A percentile compares a stretch with the other conserved stretches of the same genome.
phyloP scores from a whole-genome alignment of 805 yeast species.

The Tetrapisispora pingtungensis region DNA sequence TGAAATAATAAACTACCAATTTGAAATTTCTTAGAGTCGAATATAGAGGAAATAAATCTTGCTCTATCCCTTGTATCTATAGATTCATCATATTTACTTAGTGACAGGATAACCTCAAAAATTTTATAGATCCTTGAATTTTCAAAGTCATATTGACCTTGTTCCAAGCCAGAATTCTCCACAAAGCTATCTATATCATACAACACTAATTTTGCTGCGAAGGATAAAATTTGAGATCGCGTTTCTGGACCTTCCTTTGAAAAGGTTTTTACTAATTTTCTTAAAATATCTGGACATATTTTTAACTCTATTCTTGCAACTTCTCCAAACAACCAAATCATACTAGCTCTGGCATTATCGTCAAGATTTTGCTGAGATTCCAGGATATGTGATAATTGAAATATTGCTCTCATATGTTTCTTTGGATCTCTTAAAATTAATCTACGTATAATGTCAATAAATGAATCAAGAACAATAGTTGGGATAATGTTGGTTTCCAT shows the following conservation, averaged over 20 bases:
- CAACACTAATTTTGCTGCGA: constrained; percentile 65
- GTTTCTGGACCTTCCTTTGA: constrained; percentile 46
- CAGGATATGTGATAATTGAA: constrained; percentile 36
- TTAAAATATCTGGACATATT: constrained; percentile 67
- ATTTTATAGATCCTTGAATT: constrained; percentile 36
- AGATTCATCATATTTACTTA: constrained; percentile 63
- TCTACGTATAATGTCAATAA: constrained; percentile 61
- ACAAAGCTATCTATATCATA: constrained; percentile 38
- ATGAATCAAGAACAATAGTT: constrained; percentile 42
- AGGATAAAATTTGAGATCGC: constrained; percentile 57
- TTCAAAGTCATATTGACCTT: constrained; percentile 25
- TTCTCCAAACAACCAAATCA: constrained; percentile 89
- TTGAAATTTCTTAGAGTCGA: constrained; percentile 43
- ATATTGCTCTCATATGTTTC: constrained; percentile 44
- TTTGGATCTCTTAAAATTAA: constrained; percentile 55
- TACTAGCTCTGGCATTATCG: constrained; percentile 62
- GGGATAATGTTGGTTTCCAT: constrained; percentile 27
- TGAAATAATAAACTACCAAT: constrained; percentile 63
- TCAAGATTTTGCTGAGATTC: constrained; percentile 18
- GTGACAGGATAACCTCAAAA: constrained; percentile 50
- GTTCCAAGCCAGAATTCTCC: constrained; percentile 8
- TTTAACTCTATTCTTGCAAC: constrained; percentile 39
- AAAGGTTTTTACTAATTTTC: constrained; percentile 46
- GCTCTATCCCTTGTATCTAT: constrained; percentile 81
- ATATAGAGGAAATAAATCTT: constrained; percentile 54